phyloP scores from a whole-genome alignment of 2,329 filamentous ascomycete species.

The Pseudocercospora crystallina region DNA sequence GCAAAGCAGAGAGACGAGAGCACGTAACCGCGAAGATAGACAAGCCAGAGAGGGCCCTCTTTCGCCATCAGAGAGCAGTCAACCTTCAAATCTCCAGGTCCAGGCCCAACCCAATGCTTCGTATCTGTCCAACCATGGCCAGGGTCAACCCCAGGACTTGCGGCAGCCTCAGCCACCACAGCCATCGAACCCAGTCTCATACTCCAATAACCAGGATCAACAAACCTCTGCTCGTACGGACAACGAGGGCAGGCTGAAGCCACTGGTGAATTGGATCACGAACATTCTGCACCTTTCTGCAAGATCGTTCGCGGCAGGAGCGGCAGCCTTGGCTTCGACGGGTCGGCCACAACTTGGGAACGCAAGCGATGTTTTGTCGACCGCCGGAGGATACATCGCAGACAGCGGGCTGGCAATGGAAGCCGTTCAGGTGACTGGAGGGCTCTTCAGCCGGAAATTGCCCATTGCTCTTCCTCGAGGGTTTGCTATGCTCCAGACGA shows the following conservation, averaged over 20 bases:
- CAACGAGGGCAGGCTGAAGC: slow-evolving; percentile 15
- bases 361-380: slow-evolving; percentile 12
- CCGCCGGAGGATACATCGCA: slow-evolving; percentile 16
- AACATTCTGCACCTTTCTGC: slow-evolving; percentile 26
- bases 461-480: slow-evolving; percentile 35
- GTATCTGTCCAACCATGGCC: not conserved
- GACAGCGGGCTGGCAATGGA: slow-evolving; percentile 23
- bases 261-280: slow-evolving; percentile 25
- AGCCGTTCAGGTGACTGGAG: slow-evolving; percentile 13
- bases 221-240: slow-evolving; percentile 4
- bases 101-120: not conserved
- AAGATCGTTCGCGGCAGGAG: slow-evolving; percentile 16
- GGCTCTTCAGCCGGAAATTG: slow-evolving; percentile 21
- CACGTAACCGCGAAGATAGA: slow-evolving; percentile 32
- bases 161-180: slow-evolving; percentile 7
- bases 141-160: slow-evolving; percentile 2
- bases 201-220: not conserved
- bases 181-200: too few relatives aligned
- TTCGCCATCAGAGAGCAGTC: slow-evolving; percentile 11
- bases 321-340: slow-evolving; percentile 15
- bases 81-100: slow-evolving; percentile 3
- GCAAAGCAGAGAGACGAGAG: slow-evolving; percentile 34
- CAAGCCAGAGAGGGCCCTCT: slow-evolving; percentile 25
- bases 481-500: slow-evolving; percentile 31
- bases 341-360: slow-evolving; percentile 16